Percentiles rank a stretch among this genome's conserved stretches.
These are phyloP conservation scores for Tulasnella sp. DNA, from an alignment of 768 basidiomycete genomes.

Conservation along the genomic window DNA sequence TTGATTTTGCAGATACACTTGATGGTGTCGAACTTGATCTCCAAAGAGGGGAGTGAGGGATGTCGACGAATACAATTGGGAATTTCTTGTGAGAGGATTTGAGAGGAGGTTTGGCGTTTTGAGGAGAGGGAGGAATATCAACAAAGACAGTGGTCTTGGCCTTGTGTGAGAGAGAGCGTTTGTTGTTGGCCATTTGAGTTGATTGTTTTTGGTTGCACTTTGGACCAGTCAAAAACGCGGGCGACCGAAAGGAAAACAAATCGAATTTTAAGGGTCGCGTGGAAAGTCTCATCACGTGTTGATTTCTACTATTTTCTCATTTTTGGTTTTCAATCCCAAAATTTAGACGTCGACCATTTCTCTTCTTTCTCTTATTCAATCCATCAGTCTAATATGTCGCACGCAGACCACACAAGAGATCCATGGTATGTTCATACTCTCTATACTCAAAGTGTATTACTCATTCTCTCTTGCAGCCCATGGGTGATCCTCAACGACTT, in stretches of 20 bases:
- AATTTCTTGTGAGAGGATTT: slow-evolving; percentile 61
- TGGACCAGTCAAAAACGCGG: slow-evolving; percentile 11
- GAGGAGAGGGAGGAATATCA: slow-evolving; percentile 43
- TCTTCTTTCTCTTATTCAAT: background rate
- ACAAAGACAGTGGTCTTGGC: slow-evolving; percentile 46
- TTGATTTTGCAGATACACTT: no score
- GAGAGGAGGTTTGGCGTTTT: slow-evolving; percentile 31
- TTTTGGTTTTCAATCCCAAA: slow-evolving; percentile 3
- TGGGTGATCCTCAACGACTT: slow-evolving; percentile 99
- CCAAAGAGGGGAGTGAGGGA: background rate
- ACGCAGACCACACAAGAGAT: slow-evolving; percentile 87
- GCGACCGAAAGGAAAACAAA: no score
- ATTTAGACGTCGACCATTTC: background rate
- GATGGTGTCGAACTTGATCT: no score
- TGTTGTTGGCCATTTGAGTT: slow-evolving; percentile 27
- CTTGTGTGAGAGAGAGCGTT: background rate
- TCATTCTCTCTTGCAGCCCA: slow-evolving; percentile 42
- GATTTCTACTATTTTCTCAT: background rate
- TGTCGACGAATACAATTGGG: slow-evolving; percentile 38
- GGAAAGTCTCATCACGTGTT: no score
- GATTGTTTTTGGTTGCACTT: slow-evolving; percentile 1
- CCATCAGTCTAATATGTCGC: slow-evolving; percentile 42
- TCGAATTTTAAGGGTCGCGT: no score
- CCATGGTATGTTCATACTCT: slow-evolving; percentile 50
- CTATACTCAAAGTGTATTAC: background rate